Conservation (phyloP, 345 rosid species). For the Camelina laxa region DNA sequence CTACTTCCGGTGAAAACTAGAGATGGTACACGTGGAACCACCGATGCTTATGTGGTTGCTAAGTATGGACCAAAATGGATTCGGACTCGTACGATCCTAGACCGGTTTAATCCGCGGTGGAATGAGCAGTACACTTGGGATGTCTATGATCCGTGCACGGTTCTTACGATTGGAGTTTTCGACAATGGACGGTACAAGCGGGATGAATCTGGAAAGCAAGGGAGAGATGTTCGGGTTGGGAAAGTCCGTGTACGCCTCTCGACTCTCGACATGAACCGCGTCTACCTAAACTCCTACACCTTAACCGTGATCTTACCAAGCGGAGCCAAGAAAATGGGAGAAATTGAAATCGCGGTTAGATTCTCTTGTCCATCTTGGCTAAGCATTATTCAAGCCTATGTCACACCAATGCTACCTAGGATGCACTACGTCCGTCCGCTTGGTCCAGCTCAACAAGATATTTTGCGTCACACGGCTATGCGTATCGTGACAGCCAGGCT, state of each 20-base stretch:
- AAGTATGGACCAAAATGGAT: constrained; percentile 95
- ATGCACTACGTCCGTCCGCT: constrained; percentile 81
- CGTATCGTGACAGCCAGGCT: constrained; percentile 73
- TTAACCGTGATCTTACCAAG: constrained; percentile 66
- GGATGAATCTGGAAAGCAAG: constrained; percentile 64
- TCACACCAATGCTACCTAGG: constrained; percentile 77
- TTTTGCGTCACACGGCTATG: constrained; percentile 86
- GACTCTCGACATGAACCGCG: constrained; percentile 74
- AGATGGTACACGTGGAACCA: constrained; percentile 88
- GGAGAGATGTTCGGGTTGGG: constrained; percentile 64
- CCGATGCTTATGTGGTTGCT: constrained; percentile 88
- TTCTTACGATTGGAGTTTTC: constrained; percentile 76
- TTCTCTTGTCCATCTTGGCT: constrained; percentile 86
- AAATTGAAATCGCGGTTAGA: constrained; percentile 76
- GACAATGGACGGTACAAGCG: constrained; percentile 76
- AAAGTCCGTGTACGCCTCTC: constrained; percentile 77
- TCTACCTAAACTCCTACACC: constrained; percentile 63
- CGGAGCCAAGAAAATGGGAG: constrained; percentile 92
- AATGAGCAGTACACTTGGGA: constrained; percentile 97
- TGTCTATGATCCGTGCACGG: constrained; percentile 84
- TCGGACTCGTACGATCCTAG: constrained; percentile 79
- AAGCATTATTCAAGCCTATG: constrained; percentile 70
- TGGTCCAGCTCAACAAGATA: constrained; percentile 80
- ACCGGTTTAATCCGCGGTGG: constrained; percentile 92
- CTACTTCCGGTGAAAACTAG: constrained; percentile 82